A percentile compares a stretch with the other conserved stretches of the same genome.
phyloP scores from a whole-genome alignment of 345 rosid genomes.

The Melastoma malabathricum region DNA sequence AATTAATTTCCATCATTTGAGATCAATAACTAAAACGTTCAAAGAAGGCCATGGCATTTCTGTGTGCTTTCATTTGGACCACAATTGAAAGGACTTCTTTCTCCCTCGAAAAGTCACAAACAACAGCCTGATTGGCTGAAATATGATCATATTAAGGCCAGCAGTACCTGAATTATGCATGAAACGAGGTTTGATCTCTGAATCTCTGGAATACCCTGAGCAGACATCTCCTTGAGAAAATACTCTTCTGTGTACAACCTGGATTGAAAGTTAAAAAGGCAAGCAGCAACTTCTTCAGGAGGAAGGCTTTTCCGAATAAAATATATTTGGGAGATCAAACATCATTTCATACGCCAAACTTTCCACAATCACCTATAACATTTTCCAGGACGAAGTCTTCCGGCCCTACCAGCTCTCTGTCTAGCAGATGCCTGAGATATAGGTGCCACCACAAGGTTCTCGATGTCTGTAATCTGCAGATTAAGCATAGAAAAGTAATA shows the following conservation, averaged over 20 bases:
- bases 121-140: too few relatives aligned
- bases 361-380: conserved; percentile 59
- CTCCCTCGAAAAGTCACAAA: too few relatives aligned
- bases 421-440: conserved; percentile 96
- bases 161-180: conserved; percentile 66
- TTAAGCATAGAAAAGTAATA: too few relatives aligned
- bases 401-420: conserved; percentile 97
- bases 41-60: too few relatives aligned
- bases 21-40: background rate
- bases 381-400: conserved; percentile 89
- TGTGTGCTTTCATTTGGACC: too few relatives aligned
- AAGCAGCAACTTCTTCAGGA: background rate
- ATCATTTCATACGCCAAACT: background rate
- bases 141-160: too few relatives aligned
- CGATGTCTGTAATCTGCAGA: conserved; percentile 71
- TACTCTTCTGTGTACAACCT: conserved; percentile 85
- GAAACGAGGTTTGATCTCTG: conserved; percentile 90
- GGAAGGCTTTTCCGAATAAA: background rate
- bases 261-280: conserved; percentile 2
- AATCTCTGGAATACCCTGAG: conserved; percentile 87
- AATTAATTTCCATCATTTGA: background rate
- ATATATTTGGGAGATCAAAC: background rate
- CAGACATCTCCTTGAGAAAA: conserved; percentile 68
- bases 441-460: conserved; percentile 87
- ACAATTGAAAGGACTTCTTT: too few relatives aligned